A percentile compares a stretch with the other conserved stretches of the same genome.
phyloP scores from a whole-genome alignment of 768 basidiomycete species.

The Mrakia frigida region DNA sequence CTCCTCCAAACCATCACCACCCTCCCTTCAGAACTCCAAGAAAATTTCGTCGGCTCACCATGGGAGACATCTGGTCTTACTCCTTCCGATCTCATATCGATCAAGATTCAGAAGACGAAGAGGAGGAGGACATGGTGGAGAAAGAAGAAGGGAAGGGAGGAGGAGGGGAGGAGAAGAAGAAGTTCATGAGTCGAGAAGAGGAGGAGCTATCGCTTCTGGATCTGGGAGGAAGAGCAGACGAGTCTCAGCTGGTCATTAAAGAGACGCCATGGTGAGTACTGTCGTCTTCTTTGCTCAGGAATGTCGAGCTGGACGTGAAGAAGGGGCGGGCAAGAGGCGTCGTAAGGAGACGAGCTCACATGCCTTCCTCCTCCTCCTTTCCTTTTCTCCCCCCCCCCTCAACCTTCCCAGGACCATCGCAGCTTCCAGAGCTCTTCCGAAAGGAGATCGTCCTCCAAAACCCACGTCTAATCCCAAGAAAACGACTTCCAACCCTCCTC shows the following conservation, averaged over 20 bases:
- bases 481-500: background rate
- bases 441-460: background rate
- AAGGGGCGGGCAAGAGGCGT: background rate
- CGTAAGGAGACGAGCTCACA: background rate
- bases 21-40: no score
- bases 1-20: background rate
- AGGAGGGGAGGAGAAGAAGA: background rate
- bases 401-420: background rate
- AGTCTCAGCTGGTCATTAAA: background rate
- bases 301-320: background rate
- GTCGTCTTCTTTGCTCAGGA: background rate
- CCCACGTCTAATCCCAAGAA: background rate
- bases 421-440: background rate
- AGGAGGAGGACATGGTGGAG: background rate
- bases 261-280: background rate
- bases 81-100: background rate
- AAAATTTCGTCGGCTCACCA: background rate
- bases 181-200: background rate
- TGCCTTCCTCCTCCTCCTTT: background rate
- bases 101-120: background rate
- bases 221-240: background rate
- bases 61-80: conserved; percentile 1
- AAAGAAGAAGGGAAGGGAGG: background rate
- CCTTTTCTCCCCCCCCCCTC: background rate
- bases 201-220: background rate